Evolutionary conservation across 169 alveolate species (phyloP).

Genomic region (Plasmodium gonderi): DNA sequence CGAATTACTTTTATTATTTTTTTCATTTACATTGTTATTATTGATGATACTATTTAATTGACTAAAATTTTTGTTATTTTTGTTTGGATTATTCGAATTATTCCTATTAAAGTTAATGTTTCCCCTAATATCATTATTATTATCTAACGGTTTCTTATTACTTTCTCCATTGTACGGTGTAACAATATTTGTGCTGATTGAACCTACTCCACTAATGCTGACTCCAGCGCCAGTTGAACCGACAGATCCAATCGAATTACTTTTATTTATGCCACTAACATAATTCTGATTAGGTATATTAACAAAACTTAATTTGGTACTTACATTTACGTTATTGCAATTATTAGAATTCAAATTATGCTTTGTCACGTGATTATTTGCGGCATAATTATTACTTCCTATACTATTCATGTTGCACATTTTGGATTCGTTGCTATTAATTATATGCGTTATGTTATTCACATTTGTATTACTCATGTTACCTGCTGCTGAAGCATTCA

Average conservation of each 20-base stretch:
- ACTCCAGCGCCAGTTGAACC: not conserved
- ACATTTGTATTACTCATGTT: not conserved
- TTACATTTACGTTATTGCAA: not conserved
- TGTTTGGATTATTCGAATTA: conserved; percentile 19
- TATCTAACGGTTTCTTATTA: not conserved
- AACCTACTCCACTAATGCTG: not conserved
- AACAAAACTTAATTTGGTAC: not conserved
- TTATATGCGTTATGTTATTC: not conserved
- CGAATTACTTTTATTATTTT: not conserved
- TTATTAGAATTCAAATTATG: not conserved
- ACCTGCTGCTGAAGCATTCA: not conserved
- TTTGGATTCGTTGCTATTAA: not conserved
- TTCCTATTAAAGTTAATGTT: not conserved
- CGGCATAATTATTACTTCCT: not conserved
- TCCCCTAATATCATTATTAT: not conserved
- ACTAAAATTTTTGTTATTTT: not conserved
- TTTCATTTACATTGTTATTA: conserved; percentile 13
- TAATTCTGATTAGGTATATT: not conserved
- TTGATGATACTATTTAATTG: not conserved
- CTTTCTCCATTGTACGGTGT: not conserved
- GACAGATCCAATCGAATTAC: not conserved
- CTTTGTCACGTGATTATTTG: not conserved
- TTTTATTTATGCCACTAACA: not conserved
- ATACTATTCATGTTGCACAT: not conserved
- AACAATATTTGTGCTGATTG: not conserved